phyloP scores from a whole-genome alignment of 495 filamentous ascomycete genomes.

The Penicillium ochrochloron region DNA sequence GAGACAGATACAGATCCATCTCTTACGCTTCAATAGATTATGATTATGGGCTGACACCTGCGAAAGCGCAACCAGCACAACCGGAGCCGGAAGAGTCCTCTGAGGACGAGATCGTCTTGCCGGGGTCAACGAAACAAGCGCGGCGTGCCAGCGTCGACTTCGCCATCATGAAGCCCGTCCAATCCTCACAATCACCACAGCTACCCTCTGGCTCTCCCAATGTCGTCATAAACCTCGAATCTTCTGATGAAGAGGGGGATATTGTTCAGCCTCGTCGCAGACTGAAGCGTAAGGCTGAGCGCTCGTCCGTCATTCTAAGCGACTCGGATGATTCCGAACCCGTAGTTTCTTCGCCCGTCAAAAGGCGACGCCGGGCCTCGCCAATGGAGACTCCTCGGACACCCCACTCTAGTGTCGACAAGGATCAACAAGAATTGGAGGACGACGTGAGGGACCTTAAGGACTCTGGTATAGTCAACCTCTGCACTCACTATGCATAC shows the following conservation, averaged over 20 bases:
- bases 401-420: slow-evolving; percentile 28
- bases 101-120: slow-evolving; percentile 29
- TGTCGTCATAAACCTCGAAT: slow-evolving; percentile 3
- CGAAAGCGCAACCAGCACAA: slow-evolving; percentile 15
- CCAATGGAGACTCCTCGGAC: slow-evolving; percentile 30
- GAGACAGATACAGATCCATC: neutral
- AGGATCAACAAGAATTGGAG: slow-evolving; percentile 45
- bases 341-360: slow-evolving; percentile 34
- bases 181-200: slow-evolving; percentile 6
- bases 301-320: slow-evolving; percentile 23
- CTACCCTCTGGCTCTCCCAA: neutral
- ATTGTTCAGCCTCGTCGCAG: slow-evolving; percentile 37
- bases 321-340: slow-evolving; percentile 37
- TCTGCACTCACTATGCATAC: slow-evolving; percentile 9
- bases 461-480: slow-evolving; percentile 43
- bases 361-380: slow-evolving; percentile 23
- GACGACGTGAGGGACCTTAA: slow-evolving; percentile 52
- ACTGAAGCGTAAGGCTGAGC: slow-evolving; percentile 34
- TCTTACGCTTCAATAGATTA: neutral
- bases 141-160: slow-evolving; percentile 1
- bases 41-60: neutral
- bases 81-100: slow-evolving; percentile 16
- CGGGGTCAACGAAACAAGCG: slow-evolving; percentile 23
- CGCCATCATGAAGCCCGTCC: neutral
- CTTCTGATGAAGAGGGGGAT: slow-evolving; percentile 18